Conservation (phyloP, 2,329 filamentous ascomycete species). For the Harringtonia aguacate region DNA sequence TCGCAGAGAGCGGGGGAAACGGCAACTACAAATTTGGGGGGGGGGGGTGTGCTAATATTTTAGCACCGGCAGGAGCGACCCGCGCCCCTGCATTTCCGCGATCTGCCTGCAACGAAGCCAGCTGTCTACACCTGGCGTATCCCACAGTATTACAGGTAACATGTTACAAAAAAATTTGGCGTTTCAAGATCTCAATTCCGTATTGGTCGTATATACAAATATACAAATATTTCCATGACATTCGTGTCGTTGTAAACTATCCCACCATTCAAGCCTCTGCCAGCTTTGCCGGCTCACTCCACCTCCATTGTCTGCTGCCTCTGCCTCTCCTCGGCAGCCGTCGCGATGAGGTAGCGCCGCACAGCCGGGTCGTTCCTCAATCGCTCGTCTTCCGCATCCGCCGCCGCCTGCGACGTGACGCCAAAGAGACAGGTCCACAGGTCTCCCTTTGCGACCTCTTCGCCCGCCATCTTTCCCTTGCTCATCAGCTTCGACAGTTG, state of each 20-base stretch:
- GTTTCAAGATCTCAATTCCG: too few relatives aligned
- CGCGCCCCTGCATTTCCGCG: too few relatives aligned
- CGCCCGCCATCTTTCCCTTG: conserved; percentile 61
- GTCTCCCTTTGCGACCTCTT: conserved; percentile 68
- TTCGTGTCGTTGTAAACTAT: background rate
- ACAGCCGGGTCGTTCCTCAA: conserved; percentile 8
- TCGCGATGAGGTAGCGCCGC: conserved; percentile 31
- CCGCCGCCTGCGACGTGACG: conserved; percentile 23
- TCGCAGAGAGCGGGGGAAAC: too few relatives aligned
- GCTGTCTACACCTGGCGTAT: too few relatives aligned
- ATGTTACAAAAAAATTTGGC: too few relatives aligned
- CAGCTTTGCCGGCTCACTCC: background rate
- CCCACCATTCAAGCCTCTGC: background rate
- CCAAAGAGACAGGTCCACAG: conserved; percentile 87
- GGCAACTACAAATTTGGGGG: too few relatives aligned
- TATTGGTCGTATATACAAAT: too few relatives aligned
- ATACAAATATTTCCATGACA: background rate
- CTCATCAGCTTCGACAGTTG: conserved; percentile 59
- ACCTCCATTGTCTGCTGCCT: background rate
- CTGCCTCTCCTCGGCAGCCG: conserved; percentile 31
- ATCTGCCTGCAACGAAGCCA: too few relatives aligned
- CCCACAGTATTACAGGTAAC: too few relatives aligned
- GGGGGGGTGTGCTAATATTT: too few relatives aligned
- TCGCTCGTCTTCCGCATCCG: background rate
- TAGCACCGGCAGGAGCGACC: too few relatives aligned